Percentiles rank a stretch among this genome's conserved stretches.
phyloP scores from a whole-genome alignment of 2,329 filamentous ascomycete species.

The Fusarium newnesense region DNA sequence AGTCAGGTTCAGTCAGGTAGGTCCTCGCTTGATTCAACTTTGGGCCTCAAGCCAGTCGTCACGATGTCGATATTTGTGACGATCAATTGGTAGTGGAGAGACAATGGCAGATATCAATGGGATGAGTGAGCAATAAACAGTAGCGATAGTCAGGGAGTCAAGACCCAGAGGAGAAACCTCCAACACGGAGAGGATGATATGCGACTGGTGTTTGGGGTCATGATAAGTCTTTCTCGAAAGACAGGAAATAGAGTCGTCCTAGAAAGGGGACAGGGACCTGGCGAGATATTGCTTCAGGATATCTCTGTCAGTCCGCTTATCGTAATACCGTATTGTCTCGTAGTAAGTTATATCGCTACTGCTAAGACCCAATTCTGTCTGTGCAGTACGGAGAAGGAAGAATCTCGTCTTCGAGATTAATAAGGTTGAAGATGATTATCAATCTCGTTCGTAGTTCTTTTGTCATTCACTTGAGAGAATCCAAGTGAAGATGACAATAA shows the following conservation, averaged over 20 bases:
- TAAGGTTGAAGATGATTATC: slow-evolving; percentile 5
- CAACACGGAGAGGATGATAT: slow-evolving; percentile 53
- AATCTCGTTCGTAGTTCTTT: slow-evolving; percentile 14
- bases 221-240: slow-evolving; percentile 48
- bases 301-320: slow-evolving; percentile 35
- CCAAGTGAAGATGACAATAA: slow-evolving; percentile 35
- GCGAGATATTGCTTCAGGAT: slow-evolving; percentile 13
- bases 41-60: slow-evolving; percentile 15
- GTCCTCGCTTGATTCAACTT: slow-evolving; percentile 24
- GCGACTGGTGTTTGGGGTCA: slow-evolving; percentile 52
- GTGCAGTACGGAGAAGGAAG: slow-evolving; percentile 8
- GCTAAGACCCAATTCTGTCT: slow-evolving; percentile 20
- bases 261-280: slow-evolving; percentile 30
- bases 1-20: slow-evolving; percentile 26
- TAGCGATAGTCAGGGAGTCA: slow-evolving; percentile 51
- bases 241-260: slow-evolving; percentile 24
- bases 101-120: slow-evolving; percentile 7
- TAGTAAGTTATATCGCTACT: slow-evolving; percentile 12
- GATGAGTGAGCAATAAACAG: background rate
- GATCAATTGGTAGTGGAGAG: slow-evolving; percentile 7
- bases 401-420: slow-evolving; percentile 21
- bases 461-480: slow-evolving; percentile 35
- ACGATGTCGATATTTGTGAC: slow-evolving; percentile 20
- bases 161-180: slow-evolving; percentile 54
- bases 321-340: background rate